phyloP scores from a whole-genome alignment of 768 basidiomycete species.

The Mycena filopes region DNA sequence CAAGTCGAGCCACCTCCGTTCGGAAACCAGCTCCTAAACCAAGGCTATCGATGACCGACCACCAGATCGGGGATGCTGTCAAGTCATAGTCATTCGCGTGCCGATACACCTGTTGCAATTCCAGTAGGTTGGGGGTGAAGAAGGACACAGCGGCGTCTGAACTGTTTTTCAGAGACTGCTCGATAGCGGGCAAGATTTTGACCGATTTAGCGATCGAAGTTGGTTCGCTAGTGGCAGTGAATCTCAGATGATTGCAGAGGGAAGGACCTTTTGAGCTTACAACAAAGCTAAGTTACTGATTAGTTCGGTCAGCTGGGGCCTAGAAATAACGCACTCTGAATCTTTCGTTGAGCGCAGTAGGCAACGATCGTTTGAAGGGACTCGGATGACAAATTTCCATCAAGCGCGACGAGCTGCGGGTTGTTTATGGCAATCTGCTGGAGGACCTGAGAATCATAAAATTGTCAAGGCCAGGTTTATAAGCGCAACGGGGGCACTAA shows the following conservation, averaged over 20 bases:
- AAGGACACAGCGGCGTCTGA: constrained; percentile 66
- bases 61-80: constrained; percentile 68
- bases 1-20: constrained; percentile 69
- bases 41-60: constrained; percentile 71
- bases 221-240: constrained; percentile 79
- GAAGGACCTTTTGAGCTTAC: constrained; percentile 55
- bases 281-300: constrained; percentile 70
- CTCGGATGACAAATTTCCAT: constrained; percentile 76
- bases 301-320: not conserved
- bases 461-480: too few relatives aligned
- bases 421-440: constrained; percentile 56
- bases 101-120: constrained; percentile 72
- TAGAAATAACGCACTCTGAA: constrained; percentile 61
- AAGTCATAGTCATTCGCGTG: constrained; percentile 49
- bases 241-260: not conserved
- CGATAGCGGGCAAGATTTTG: constrained; percentile 72
- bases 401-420: constrained; percentile 75
- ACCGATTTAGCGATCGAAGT: constrained; percentile 89
- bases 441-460: too few relatives aligned
- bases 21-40: constrained; percentile 76
- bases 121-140: constrained; percentile 87
- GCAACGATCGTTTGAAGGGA: constrained; percentile 62
- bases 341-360: constrained; percentile 57
- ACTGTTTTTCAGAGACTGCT: constrained; percentile 44
- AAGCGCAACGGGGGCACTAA: too few relatives aligned